phyloP scores from a whole-genome alignment of 345 rosid genomes.

The thale cress (Arabidopsis thaliana) region TAIR10.1 NC_003075.7:16013501-16014000 shows the following conservation, averaged over 20 bases:
- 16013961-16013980: conserved; percentile 14
- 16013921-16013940: conserved; percentile 6
- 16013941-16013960: neutral
- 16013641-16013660: conserved; percentile 22
- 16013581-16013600: conserved; percentile 16
- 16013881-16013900: neutral
- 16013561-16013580: conserved; percentile 11
- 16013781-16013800: conserved; percentile 6
- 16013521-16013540: conserved; percentile 78
- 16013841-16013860: neutral
- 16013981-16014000: conserved; percentile 23
- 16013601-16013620: conserved; percentile 15
- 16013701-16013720: conserved; percentile 25
- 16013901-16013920: neutral
- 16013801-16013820: conserved; percentile 7
- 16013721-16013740: conserved; percentile 13
- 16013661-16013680: conserved; percentile 12
- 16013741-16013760: conserved; percentile 21
- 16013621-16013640: conserved; percentile 15
- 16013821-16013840: neutral
- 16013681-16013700: conserved; percentile 20
- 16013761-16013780: conserved; percentile 9
- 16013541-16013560: conserved; percentile 3
- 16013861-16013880: neutral
- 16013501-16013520: conserved; percentile 97